These are phyloP conservation scores for Aspergillus sp. DNA, from an alignment of 2,329 filamentous ascomycete species.

Conservation along the genomic window DNA sequence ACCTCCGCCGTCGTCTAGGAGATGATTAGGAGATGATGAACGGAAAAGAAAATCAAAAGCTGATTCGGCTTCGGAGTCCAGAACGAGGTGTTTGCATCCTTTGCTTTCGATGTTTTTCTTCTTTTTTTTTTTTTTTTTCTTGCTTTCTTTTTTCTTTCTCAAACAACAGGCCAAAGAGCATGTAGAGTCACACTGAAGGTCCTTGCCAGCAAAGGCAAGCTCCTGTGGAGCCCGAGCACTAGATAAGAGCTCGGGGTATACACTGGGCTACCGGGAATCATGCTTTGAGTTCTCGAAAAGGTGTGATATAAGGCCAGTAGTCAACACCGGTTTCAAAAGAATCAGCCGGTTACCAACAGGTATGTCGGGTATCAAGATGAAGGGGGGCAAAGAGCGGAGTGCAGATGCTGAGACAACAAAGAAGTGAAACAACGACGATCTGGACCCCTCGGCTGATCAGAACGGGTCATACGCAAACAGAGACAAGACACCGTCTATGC, in stretches of 20 bases:
- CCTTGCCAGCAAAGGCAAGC: no score
- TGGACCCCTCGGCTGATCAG: constrained; percentile 16
- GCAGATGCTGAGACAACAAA: constrained; percentile 17
- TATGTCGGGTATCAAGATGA: constrained; percentile 32
- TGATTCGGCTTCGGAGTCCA: constrained; percentile 22
- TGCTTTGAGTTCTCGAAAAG: no score
- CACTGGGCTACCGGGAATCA: no score
- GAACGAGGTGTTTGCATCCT: constrained; percentile 24
- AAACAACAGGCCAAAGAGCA: constrained; percentile 1
- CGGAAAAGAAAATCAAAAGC: constrained; percentile 18
- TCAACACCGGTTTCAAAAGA: constrained; percentile 10
- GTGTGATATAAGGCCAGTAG: no score
- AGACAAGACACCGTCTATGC: constrained; percentile 45
- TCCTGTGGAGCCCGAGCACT: no score
- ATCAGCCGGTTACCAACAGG: constrained; percentile 21
- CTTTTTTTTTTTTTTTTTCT: constrained; percentile 15
- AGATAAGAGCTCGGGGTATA: no score
- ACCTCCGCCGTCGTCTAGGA: constrained; percentile 32
- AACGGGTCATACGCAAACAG: constrained; percentile 10
- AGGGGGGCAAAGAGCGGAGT: constrained; percentile 22
- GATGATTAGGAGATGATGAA: constrained; percentile 26
- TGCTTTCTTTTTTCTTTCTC: constrained; percentile 10
- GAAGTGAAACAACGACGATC: constrained; percentile 20
- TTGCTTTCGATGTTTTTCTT: constrained; percentile 17
- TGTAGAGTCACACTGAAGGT: no score